These are phyloP conservation scores for Plasmodiophora brassicae DNA, from an alignment of 208 protist species.

Conservation along the genomic window DNA sequence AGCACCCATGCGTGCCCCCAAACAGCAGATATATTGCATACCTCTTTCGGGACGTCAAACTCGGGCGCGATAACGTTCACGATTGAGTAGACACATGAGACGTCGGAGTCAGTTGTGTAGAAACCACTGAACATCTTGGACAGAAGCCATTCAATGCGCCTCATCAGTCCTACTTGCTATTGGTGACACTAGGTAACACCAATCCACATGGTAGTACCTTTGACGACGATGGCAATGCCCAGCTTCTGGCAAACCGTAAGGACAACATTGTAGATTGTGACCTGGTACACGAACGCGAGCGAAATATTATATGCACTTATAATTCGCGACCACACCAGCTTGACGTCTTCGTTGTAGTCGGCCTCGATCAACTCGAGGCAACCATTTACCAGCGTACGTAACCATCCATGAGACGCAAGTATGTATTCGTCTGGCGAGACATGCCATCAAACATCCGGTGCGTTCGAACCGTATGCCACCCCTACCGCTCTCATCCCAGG, in stretches of 20 bases:
- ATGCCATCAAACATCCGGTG: background rate
- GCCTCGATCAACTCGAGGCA: background rate
- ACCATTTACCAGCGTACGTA: background rate
- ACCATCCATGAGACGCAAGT: background rate
- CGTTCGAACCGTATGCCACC: background rate
- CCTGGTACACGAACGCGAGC: background rate
- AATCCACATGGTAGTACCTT: background rate
- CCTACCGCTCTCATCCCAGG: slow-evolving; percentile 17
- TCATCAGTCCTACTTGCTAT: background rate
- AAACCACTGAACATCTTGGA: background rate
- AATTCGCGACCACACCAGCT: slow-evolving; percentile 3
- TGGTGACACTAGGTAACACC: too few species aligned
- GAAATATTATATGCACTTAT: background rate
- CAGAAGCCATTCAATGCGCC: background rate
- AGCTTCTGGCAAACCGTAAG: background rate
- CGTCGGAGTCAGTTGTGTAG: background rate
- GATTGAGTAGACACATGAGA: background rate
- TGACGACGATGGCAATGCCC: background rate
- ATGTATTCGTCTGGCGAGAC: background rate
- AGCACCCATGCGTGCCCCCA: too few species aligned
- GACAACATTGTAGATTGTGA: background rate
- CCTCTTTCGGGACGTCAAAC: background rate
- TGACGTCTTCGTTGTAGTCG: background rate
- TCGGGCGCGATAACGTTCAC: background rate
- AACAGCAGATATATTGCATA: background rate